phyloP scores from a whole-genome alignment of 73 alveolate genomes.

The Durusdinium trenchii region DNA sequence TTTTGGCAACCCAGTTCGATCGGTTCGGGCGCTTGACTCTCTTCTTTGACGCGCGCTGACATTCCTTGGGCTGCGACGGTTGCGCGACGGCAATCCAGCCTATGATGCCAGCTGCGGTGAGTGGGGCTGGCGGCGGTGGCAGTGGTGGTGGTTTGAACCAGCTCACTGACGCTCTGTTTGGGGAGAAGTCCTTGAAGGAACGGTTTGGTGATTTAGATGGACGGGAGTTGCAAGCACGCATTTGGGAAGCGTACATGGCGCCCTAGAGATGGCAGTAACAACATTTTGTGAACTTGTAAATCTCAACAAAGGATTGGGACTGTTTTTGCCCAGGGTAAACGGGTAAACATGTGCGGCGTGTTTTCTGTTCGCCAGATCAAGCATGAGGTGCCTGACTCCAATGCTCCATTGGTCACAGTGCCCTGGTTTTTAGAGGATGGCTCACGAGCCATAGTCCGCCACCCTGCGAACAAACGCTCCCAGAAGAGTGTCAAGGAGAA shows the following conservation, averaged over 20 bases:
- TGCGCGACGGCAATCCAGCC: neutral
- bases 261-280: neutral
- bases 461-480: neutral
- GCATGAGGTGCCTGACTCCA: conserved; percentile 1
- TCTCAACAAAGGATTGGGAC: neutral
- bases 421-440: conserved; percentile 12
- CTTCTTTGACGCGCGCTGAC: neutral
- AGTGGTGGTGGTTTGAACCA: too few relatives aligned
- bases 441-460: neutral
- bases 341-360: too few relatives aligned
- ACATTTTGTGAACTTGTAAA: neutral
- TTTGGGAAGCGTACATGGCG: neutral
- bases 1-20: neutral
- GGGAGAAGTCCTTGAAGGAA: neutral
- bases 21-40: neutral
- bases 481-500: neutral
- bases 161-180: neutral
- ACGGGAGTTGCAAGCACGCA: neutral
- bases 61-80: neutral
- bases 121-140: too few relatives aligned
- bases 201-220: neutral
- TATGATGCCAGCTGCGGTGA: neutral
- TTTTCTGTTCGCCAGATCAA: too few relatives aligned
- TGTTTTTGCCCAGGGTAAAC: neutral
- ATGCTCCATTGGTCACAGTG: neutral